These are phyloP conservation scores for Microthlaspi erraticum DNA, from an alignment of 345 rosid species.

Conservation along the genomic window DNA sequence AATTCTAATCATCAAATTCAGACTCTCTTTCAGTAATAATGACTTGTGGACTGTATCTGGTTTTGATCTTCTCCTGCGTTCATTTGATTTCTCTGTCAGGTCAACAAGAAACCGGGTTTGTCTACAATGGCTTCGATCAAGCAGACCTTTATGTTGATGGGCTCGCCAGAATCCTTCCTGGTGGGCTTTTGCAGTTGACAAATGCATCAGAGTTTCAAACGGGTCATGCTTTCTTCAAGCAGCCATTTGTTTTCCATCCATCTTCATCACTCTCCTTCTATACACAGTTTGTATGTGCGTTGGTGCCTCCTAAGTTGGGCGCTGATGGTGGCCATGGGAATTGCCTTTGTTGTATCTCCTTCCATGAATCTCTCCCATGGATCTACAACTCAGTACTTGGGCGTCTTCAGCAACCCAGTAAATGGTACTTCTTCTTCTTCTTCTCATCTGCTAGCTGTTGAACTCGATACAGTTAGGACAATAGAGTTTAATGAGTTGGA, in stretches of 20 bases:
- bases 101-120: constrained; percentile 38
- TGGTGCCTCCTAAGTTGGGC: constrained; percentile 36
- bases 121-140: constrained; percentile 49
- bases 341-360: constrained; percentile 49
- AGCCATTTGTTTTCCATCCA: constrained; percentile 42
- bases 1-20: not conserved
- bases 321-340: constrained; percentile 48
- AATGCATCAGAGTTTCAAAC: constrained; percentile 38
- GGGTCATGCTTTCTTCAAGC: constrained; percentile 55
- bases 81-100: constrained; percentile 18
- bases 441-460: constrained; percentile 60
- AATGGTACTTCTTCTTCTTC: constrained; percentile 28
- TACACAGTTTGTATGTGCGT: constrained; percentile 50
- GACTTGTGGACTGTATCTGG: not conserved
- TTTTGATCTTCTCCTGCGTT: constrained; percentile 13
- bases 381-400: constrained; percentile 46
- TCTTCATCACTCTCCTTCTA: constrained; percentile 37
- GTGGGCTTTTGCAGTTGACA: constrained; percentile 61
- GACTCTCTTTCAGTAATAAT: not conserved
- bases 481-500: constrained; percentile 44
- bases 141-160: constrained; percentile 43
- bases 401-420: constrained; percentile 48
- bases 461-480: constrained; percentile 54
- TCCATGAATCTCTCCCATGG: too few species aligned
- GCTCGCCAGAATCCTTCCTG: constrained; percentile 40